These are phyloP conservation scores for Lentinus tigrinus DNA, from an alignment of 768 basidiomycete species.

Conservation along the genomic window DNA sequence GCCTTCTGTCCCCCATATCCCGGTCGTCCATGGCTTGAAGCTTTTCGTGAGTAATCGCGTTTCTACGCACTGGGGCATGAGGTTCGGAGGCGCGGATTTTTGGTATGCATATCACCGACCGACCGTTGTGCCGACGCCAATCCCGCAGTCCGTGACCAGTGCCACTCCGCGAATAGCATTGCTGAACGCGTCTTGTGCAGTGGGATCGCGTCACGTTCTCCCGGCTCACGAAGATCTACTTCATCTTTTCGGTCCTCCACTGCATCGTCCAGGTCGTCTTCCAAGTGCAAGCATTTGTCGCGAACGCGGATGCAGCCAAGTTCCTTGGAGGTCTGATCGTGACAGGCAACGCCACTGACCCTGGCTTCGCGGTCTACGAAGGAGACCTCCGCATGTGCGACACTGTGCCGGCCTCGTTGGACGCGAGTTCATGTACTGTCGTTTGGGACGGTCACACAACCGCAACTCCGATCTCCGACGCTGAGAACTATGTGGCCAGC, in stretches of 20 bases:
- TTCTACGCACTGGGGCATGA: neutral
- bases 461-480: conserved; percentile 5
- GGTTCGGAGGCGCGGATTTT: neutral
- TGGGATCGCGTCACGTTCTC: conserved; percentile 73
- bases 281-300: conserved; percentile 64
- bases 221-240: conserved; percentile 61
- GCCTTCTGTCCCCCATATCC: conserved; percentile 4
- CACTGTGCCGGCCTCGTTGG: conserved; percentile 38
- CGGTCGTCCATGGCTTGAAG: conserved; percentile 14
- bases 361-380: conserved; percentile 52
- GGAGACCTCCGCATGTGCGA: conserved; percentile 57
- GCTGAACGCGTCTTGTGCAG: conserved; percentile 32
- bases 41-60: conserved; percentile 16
- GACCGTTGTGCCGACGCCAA: neutral
- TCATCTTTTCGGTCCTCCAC: conserved; percentile 64
- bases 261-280: conserved; percentile 67
- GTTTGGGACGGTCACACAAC: conserved; percentile 46
- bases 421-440: conserved; percentile 43
- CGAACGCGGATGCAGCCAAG: conserved; percentile 57
- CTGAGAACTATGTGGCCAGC: conserved; percentile 19
- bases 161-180: neutral
- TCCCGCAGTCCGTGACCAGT: neutral
- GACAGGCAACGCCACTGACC: conserved; percentile 46
- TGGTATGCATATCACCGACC: neutral
- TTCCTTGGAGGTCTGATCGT: conserved; percentile 51